A percentile compares a stretch with the other conserved stretches of the same genome.
phyloP scores from a whole-genome alignment of 495 filamentous ascomycete species.

The Clavariopsis aquatica region DNA sequence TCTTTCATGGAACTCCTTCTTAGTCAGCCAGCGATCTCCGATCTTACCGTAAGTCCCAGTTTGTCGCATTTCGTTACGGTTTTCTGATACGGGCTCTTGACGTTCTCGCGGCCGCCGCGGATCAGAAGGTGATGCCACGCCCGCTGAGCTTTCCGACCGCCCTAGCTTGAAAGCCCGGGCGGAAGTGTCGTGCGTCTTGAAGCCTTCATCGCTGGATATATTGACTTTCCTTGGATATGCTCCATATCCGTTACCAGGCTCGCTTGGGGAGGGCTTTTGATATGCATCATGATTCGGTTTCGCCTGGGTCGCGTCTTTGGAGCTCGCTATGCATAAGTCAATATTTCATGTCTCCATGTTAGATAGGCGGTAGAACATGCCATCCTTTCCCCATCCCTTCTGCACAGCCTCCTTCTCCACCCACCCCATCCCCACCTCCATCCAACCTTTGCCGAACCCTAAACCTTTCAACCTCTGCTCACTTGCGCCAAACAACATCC shows the following conservation, averaged over 20 bases:
- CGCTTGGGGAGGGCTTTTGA: neutral
- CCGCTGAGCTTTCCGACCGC: neutral
- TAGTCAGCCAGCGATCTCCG: too few species aligned
- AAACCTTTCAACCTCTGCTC: slow-evolving; percentile 14
- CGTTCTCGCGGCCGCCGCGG: slow-evolving; percentile 17
- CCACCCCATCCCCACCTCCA: neutral
- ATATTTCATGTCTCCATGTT: neutral
- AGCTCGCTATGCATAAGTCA: slow-evolving; percentile 1
- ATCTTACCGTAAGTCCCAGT: neutral
- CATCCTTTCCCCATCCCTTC: neutral
- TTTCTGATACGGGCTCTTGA: neutral
- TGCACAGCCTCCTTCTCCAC: slow-evolving; percentile 14
- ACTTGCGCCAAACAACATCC: slow-evolving; percentile 19
- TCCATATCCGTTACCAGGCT: neutral
- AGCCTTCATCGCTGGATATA: neutral
- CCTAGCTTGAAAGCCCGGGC: neutral
- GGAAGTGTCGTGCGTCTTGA: neutral
- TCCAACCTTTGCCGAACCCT: slow-evolving; percentile 1
- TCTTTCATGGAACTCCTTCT: neutral
- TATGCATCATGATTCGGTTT: neutral
- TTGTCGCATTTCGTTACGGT: neutral
- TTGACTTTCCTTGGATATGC: slow-evolving; percentile 10
- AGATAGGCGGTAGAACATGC: neutral
- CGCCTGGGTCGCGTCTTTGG: neutral
- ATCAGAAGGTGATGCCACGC: slow-evolving; percentile 26